Evolutionary conservation across 1,284 basidiomycete species (phyloP).

Genomic region (Kalmanozyma brasiliensis): DNA sequence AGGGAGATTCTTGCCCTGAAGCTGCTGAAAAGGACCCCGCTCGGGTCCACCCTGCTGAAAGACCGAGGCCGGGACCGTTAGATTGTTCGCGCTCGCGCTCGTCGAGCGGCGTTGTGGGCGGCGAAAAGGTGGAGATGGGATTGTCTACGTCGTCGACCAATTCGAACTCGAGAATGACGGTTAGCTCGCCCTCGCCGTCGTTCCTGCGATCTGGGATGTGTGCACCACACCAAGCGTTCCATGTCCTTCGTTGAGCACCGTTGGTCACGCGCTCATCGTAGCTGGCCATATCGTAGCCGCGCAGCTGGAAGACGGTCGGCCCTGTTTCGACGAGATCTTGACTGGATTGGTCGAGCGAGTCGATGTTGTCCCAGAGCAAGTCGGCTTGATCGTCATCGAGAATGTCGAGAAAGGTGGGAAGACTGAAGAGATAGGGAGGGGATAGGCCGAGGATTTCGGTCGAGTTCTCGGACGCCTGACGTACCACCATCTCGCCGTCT

Average conservation of each 20-base stretch:
- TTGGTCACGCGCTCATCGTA: constrained; percentile 69
- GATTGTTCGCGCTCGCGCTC: constrained; percentile 42
- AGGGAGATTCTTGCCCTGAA: constrained; percentile 22
- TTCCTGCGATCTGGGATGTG: constrained; percentile 69
- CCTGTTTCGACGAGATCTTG: constrained; percentile 69
- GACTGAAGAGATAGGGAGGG: constrained; percentile 80
- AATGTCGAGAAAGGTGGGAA: constrained; percentile 80
- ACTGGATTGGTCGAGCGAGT: constrained; percentile 74
- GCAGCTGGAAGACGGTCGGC: constrained; percentile 75
- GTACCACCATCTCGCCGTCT: constrained; percentile 75
- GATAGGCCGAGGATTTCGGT: constrained; percentile 79
- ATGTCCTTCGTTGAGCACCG: constrained; percentile 70
- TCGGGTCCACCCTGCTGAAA: constrained; percentile 14
- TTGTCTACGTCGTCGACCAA: constrained; percentile 79
- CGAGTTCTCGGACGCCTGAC: constrained; percentile 84
- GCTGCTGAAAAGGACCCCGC: neutral
- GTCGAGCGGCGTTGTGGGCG: constrained; percentile 32
- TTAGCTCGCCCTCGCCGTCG: constrained; percentile 36
- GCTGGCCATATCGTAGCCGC: constrained; percentile 72
- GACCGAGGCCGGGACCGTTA: constrained; percentile 44
- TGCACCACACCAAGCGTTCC: constrained; percentile 86
- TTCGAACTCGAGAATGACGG: constrained; percentile 79
- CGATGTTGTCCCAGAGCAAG: constrained; percentile 80
- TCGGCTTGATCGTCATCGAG: constrained; percentile 79
- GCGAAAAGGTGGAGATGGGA: constrained; percentile 71